phyloP scores from a whole-genome alignment of 208 protist genomes.

The Herpetomonas samuelpessoai region DNA sequence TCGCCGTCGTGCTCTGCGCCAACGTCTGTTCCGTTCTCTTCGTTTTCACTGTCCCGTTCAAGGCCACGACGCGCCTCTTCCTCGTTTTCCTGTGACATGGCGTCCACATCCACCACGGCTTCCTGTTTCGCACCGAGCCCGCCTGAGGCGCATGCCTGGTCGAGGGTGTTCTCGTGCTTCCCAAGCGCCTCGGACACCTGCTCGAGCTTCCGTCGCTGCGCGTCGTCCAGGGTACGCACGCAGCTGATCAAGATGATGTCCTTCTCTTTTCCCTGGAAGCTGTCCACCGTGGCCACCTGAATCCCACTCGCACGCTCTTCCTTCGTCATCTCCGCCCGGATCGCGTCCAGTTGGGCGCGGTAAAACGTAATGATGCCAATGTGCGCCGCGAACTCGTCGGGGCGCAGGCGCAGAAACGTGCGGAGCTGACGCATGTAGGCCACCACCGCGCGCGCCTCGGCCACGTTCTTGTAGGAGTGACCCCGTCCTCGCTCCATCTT shows the following conservation, averaged over 20 bases:
- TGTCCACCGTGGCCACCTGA: conserved; percentile 90
- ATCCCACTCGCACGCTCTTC: conserved; percentile 60
- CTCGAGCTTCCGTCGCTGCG: background rate
- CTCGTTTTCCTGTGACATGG: background rate
- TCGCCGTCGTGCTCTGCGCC: background rate
- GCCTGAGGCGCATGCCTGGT: background rate
- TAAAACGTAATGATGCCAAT: conserved; percentile 88
- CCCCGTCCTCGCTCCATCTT: conserved; percentile 46
- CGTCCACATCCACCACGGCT: background rate
- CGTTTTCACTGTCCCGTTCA: background rate
- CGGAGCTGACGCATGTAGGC: conserved; percentile 68
- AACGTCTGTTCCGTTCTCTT: background rate
- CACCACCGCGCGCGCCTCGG: conserved; percentile 62
- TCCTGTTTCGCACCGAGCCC: background rate
- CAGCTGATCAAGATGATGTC: conserved; percentile 92
- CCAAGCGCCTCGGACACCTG: background rate
- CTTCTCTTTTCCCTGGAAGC: conserved; percentile 94
- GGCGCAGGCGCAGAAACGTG: conserved; percentile 37
- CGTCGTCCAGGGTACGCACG: conserved; percentile 41
- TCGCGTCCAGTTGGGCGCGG: conserved; percentile 52
- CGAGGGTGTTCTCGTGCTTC: conserved; percentile 3
- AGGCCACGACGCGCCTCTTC: background rate
- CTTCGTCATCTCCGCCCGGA: conserved; percentile 31
- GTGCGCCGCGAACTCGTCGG: conserved; percentile 47
- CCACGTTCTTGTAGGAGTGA: conserved; percentile 37